Percentiles rank a stretch among this genome's conserved stretches.
phyloP scores from a whole-genome alignment of 2,329 filamentous ascomycete species.

The Botryosphaeria agaves region DNA sequence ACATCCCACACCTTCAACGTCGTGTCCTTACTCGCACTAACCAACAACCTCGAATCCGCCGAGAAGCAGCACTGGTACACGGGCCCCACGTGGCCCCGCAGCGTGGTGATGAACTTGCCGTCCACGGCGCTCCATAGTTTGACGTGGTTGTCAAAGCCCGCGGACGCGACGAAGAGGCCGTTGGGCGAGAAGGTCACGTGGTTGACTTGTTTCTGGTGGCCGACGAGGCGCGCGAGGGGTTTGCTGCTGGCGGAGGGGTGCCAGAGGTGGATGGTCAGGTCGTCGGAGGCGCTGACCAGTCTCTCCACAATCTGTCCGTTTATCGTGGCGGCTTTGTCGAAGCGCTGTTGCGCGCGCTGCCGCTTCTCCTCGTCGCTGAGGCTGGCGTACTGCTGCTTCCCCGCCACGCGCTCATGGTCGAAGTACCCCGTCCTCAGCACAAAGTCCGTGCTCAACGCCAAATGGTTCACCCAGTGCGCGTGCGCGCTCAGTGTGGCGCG shows the following conservation, averaged over 20 bases:
- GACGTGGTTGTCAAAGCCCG: conserved; percentile 86
- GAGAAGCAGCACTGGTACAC: conserved; percentile 91
- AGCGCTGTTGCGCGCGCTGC: conserved; percentile 60
- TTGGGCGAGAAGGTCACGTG: conserved; percentile 91
- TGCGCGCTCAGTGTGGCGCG: conserved; percentile 67
- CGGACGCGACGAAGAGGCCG: conserved; percentile 69
- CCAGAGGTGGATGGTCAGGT: conserved; percentile 95
- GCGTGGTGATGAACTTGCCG: conserved; percentile 64
- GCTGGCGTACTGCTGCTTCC: conserved; percentile 35
- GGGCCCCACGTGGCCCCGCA: conserved; percentile 76
- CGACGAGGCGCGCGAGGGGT: conserved; percentile 72
- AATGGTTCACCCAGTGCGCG: conserved; percentile 88
- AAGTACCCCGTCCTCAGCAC: conserved; percentile 72
- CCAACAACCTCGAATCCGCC: conserved; percentile 75
- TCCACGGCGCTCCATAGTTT: conserved; percentile 77
- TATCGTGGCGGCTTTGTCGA: conserved; percentile 67
- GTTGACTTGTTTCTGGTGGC: conserved; percentile 94
- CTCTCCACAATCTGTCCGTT: conserved; percentile 65
- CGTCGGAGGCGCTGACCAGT: conserved; percentile 79
- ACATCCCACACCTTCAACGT: conserved; percentile 94
- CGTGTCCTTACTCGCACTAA: conserved; percentile 79
- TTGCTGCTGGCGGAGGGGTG: conserved; percentile 64
- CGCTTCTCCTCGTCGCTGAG: conserved; percentile 58
- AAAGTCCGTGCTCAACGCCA: conserved; percentile 86
- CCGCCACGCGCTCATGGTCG: conserved; percentile 56